phyloP scores from a whole-genome alignment of 2,329 filamentous ascomycete species.

The Cytospora leucostoma region DNA sequence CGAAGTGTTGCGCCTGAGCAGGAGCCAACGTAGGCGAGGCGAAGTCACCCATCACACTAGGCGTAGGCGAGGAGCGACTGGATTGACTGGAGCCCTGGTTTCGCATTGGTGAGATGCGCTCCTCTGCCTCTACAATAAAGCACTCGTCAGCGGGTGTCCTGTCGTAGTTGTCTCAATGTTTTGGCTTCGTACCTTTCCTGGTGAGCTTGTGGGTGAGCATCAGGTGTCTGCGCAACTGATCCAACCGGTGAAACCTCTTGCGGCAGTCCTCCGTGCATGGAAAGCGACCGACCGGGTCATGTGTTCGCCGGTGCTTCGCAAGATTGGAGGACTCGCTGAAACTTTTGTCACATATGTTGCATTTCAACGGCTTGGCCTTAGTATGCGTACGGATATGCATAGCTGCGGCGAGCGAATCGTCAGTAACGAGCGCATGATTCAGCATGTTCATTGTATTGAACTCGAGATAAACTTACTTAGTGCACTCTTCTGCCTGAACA shows the following conservation, averaged over 20 bases:
- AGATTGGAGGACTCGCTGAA: constrained; percentile 69
- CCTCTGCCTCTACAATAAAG: background rate
- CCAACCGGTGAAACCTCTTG: constrained; percentile 60
- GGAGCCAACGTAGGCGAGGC: background rate
- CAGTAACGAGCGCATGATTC: background rate
- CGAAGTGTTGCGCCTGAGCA: background rate
- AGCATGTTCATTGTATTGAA: background rate
- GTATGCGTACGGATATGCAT: constrained; percentile 69
- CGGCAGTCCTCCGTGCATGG: constrained; percentile 49
- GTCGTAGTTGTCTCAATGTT: constrained; percentile 8
- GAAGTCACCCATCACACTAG: background rate
- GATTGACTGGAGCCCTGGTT: background rate
- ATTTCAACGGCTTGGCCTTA: constrained; percentile 62
- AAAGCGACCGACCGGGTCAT: constrained; percentile 54
- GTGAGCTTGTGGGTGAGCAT: constrained; percentile 31
- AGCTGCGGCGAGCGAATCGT: constrained; percentile 43
- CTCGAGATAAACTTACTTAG: constrained; percentile 52
- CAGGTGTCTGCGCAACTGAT: constrained; percentile 61
- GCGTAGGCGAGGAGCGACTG: background rate
- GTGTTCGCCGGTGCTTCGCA: constrained; percentile 65
- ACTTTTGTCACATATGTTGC: constrained; percentile 57
- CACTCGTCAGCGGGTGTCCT: background rate
- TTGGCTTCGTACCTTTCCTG: constrained; percentile 31
- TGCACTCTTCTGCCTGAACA: constrained; percentile 65
- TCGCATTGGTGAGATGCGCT: constrained; percentile 2